Evolutionary conservation across 768 basidiomycete species (phyloP), one percentile per base, ranked within the genome.

Genomic region (Hygrocybe coccinea): DNA sequence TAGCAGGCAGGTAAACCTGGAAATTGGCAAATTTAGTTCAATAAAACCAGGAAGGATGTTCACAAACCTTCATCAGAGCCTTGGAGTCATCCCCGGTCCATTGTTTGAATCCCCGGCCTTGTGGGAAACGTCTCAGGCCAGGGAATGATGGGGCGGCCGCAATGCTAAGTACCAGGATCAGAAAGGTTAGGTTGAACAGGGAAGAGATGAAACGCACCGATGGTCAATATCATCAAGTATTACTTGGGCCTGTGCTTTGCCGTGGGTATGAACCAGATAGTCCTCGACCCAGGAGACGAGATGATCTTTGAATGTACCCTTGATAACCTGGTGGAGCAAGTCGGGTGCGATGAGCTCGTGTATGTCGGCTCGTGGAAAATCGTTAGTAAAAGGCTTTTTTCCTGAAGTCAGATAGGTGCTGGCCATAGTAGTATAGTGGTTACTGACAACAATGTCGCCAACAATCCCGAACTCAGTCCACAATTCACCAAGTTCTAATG

Each of bases 301-400:
- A 55, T 76, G 74, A 46, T 75, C 74, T 50, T 75, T 76, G 62
- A 76, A 76, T 1, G 63, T 67, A 11, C 74, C 72, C 55, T 76
- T 77, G 60, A 76, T 74, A 4, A 77, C 29, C 56, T 76, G 73
- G 56, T 8, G 74, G 1, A 75, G 64, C 2, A 74, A 60, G 55
- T 74, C 71, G 2, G 73, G 69, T 3, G 69, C 48, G 0, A 74
- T 33, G 3, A 71, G 59, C 10, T 61, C 61, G 55, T 73, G 66
- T 25, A 73, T 72, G 54, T 74, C 69, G 0, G 73, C 72, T 10
- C 65, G 65, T 17, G 69, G 73, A 60, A 73, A 72, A 24, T 56
- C 33, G 37, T 57, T 37, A 1, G 73, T 75, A 54, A 74, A 74
- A 7, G 71, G 72, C 74, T 73, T 50, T 37, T 24, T 37, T 34